Percentiles rank a stretch among this genome's conserved stretches.
Evolutionary conservation across 805 yeast species (phyloP).

Genomic region (Cyberlindnera maritima): DNA sequence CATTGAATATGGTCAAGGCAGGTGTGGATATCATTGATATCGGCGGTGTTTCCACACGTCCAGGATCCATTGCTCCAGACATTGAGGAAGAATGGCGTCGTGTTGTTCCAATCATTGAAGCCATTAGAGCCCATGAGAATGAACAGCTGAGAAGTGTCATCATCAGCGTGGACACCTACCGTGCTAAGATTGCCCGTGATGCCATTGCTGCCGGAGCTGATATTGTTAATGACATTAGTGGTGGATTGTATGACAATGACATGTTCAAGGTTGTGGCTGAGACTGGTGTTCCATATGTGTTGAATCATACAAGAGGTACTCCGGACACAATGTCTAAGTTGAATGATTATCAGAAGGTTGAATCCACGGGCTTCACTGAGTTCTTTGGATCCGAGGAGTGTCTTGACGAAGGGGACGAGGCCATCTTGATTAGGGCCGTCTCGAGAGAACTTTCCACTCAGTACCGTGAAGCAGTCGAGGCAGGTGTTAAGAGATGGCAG

Average conservation of each 20-base stretch:
- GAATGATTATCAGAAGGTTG: slow-evolving; percentile 48
- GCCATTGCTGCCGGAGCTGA: slow-evolving; percentile 80
- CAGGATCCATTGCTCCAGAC: slow-evolving; percentile 65
- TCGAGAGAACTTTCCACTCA: slow-evolving; percentile 61
- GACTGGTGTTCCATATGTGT: slow-evolving; percentile 69
- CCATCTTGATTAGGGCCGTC: slow-evolving; percentile 49
- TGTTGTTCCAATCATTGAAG: slow-evolving; percentile 66
- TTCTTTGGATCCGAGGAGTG: slow-evolving; percentile 27
- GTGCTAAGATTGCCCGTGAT: slow-evolving; percentile 68
- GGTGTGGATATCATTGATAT: slow-evolving; percentile 84
- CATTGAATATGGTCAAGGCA: slow-evolving; percentile 45
- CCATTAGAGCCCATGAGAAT: slow-evolving; percentile 47
- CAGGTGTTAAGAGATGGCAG: slow-evolving; percentile 86
- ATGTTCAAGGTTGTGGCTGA: slow-evolving; percentile 72
- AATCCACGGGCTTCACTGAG: slow-evolving; percentile 37
- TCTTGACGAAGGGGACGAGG: slow-evolving; percentile 25
- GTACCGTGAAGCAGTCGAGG: slow-evolving; percentile 50
- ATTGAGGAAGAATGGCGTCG: slow-evolving; percentile 67
- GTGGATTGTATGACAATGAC: slow-evolving; percentile 65
- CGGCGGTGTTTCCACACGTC: slow-evolving; percentile 95
- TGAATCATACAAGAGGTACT: slow-evolving; percentile 84
- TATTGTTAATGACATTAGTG: slow-evolving; percentile 87
- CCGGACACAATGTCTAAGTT: slow-evolving; percentile 67
- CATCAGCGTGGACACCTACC: slow-evolving; percentile 86
- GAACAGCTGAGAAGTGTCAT: slow-evolving; percentile 40